Percentiles rank a stretch among this genome's conserved stretches.
Conservation (phyloP, 75 land plant species). For the Cryptomeria japonica region DNA sequence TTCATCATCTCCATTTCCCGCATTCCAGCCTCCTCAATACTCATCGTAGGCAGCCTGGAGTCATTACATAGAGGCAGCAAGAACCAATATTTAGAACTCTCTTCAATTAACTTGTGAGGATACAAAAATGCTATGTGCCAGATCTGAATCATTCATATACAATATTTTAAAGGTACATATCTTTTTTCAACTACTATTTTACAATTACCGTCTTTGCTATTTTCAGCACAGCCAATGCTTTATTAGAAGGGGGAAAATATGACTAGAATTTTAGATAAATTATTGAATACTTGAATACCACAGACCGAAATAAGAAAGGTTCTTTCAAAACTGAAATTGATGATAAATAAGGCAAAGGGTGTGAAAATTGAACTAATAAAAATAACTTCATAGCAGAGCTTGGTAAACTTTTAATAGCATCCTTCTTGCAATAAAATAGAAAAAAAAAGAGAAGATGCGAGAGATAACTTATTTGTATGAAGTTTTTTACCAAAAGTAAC, state of each 20-base stretch:
- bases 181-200: not conserved
- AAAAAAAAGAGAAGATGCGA: not conserved
- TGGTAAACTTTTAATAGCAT: not conserved
- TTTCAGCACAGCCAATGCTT: not conserved
- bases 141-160: not conserved
- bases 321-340: not conserved
- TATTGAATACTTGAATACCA: not conserved
- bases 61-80: not conserved
- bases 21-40: slow-evolving; percentile 97
- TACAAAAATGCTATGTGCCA: not conserved
- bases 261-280: not conserved
- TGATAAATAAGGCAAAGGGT: not conserved
- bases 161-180: not conserved
- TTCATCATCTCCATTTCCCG: slow-evolving; percentile 98
- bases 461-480: not conserved
- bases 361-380: not conserved
- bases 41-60: slow-evolving; percentile 94
- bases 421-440: not conserved
- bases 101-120: not conserved
- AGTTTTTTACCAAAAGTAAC: not conserved
- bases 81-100: not conserved
- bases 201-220: not conserved
- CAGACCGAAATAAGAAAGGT: not conserved
- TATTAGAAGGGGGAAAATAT: not conserved
- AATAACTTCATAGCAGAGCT: not conserved